Evolutionary conservation across 441 rosid species (phyloP).

Genomic region (Croton setiger): DNA sequence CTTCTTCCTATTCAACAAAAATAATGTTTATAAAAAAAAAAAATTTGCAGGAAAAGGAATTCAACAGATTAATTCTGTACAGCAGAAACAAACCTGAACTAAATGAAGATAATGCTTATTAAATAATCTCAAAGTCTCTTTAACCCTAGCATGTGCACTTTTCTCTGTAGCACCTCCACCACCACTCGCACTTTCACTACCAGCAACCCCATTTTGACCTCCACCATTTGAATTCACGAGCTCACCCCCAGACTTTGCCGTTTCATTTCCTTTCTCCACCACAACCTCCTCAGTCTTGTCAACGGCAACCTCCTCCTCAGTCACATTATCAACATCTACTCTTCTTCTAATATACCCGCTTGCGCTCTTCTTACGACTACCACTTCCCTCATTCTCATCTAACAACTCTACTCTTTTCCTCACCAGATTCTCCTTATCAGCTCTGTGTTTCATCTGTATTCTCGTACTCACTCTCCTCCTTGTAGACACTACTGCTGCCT

Average conservation of each 20-base stretch:
- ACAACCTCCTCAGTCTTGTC: background rate
- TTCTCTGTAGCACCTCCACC: constrained; percentile 23
- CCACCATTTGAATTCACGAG: background rate
- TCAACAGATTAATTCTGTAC: background rate
- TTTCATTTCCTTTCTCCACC: constrained; percentile 7
- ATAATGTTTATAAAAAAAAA: background rate
- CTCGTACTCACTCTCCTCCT: constrained; percentile 12
- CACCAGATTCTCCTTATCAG: constrained; percentile 15
- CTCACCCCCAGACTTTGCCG: background rate
- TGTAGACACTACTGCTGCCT: constrained; percentile 4
- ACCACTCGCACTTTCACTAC: background rate
- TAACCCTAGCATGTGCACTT: constrained; percentile 57
- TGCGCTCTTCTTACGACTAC: constrained; percentile 13
- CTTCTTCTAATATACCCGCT: constrained; percentile 12
- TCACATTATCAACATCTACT: constrained; percentile 11
- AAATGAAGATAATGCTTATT: constrained; percentile 77
- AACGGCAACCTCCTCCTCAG: background rate
- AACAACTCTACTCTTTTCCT: constrained; percentile 38
- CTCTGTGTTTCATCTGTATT: background rate
- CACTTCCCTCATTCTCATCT: constrained; percentile 26
- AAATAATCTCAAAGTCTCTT: constrained; percentile 62
- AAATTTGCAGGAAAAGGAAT: background rate
- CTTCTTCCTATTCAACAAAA: constrained; percentile 47
- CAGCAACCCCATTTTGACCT: constrained; percentile 13
- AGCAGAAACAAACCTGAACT: constrained; percentile 52